Conservation (phyloP, 2,329 filamentous ascomycete genomes). For the Colletotrichum sp. region DNA sequence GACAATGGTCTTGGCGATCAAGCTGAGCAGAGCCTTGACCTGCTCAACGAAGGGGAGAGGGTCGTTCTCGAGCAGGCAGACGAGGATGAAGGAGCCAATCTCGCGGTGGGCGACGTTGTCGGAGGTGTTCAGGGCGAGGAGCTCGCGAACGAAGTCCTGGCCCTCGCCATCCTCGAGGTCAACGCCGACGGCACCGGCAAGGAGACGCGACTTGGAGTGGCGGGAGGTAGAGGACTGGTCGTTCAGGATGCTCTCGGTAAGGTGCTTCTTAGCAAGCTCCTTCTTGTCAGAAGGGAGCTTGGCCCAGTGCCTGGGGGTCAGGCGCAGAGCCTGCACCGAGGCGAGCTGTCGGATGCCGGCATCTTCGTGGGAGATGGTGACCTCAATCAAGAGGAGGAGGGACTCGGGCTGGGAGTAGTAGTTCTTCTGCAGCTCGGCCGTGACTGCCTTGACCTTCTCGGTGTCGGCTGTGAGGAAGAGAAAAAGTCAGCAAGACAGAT, state of each 20-base stretch:
- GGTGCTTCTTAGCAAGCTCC: slow-evolving; percentile 77
- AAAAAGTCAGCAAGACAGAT: slow-evolving; percentile 33
- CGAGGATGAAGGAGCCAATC: slow-evolving; percentile 92
- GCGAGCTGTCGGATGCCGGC: slow-evolving; percentile 84
- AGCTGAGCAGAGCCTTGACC: slow-evolving; percentile 76
- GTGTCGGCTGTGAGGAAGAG: slow-evolving; percentile 72
- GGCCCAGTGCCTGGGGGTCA: slow-evolving; percentile 87
- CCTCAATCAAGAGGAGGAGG: slow-evolving; percentile 84
- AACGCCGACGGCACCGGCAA: slow-evolving; percentile 83
- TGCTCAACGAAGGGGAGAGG: slow-evolving; percentile 85
- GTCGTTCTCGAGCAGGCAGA: slow-evolving; percentile 86
- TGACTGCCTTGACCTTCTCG: slow-evolving; percentile 87
- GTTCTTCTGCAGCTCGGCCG: slow-evolving; percentile 87
- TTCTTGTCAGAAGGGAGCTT: slow-evolving; percentile 77
- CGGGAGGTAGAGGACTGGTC: slow-evolving; percentile 79
- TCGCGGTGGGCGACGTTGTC: slow-evolving; percentile 80
- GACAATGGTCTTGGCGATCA: slow-evolving; percentile 87
- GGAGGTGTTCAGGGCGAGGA: slow-evolving; percentile 81
- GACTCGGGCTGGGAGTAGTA: slow-evolving; percentile 89
- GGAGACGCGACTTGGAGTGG: slow-evolving; percentile 86
- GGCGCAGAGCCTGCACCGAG: slow-evolving; percentile 84
- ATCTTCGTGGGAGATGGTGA: slow-evolving; percentile 79
- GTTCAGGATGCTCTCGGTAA: slow-evolving; percentile 82
- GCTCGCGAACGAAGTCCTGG: slow-evolving; percentile 79
- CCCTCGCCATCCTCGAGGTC: slow-evolving; percentile 78